A percentile compares a stretch with the other conserved stretches of the same genome.
phyloP scores from a whole-genome alignment of 164 flowering plant genomes.

The Berberis thunbergii region DNA sequence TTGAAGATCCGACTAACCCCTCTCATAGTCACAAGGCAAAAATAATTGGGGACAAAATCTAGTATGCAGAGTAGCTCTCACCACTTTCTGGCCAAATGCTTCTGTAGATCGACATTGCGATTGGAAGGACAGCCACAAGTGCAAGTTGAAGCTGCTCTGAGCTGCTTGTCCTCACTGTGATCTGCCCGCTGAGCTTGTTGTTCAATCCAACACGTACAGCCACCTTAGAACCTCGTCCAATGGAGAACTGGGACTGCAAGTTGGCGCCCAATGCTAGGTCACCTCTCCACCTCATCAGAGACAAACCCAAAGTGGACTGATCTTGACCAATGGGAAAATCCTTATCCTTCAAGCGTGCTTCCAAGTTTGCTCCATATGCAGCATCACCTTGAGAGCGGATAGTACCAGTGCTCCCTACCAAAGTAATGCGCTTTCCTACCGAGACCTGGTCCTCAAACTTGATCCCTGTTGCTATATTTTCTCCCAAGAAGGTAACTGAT shows the following conservation, averaged over 20 bases:
- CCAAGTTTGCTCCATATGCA: slow-evolving; percentile 85
- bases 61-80: slow-evolving; percentile 56
- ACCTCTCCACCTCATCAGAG: slow-evolving; percentile 91
- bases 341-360: slow-evolving; percentile 59
- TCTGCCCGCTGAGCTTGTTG: slow-evolving; percentile 86
- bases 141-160: slow-evolving; percentile 91
- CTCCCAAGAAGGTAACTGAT: slow-evolving; percentile 78
- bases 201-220: slow-evolving; percentile 73
- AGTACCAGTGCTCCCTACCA: slow-evolving; percentile 79
- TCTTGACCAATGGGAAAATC: slow-evolving; percentile 87
- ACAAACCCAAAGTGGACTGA: slow-evolving; percentile 62
- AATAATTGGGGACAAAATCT: slow-evolving; percentile 13
- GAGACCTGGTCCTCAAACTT: slow-evolving; percentile 80
- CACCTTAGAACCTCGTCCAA: slow-evolving; percentile 71
- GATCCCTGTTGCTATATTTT: slow-evolving; percentile 66
- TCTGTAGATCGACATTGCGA: slow-evolving; percentile 49
- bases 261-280: slow-evolving; percentile 80
- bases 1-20: neutral
- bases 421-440: slow-evolving; percentile 53
- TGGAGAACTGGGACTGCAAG: slow-evolving; percentile 64
- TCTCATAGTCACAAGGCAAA: neutral
- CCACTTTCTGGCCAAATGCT: slow-evolving; percentile 36
- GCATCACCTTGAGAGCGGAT: slow-evolving; percentile 65
- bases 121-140: slow-evolving; percentile 60
- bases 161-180: slow-evolving; percentile 73